Percentiles rank a stretch among this genome's conserved stretches.
Evolutionary conservation across 1,284 basidiomycete species (phyloP).

Genomic region (Sporisorium sorghi): DNA sequence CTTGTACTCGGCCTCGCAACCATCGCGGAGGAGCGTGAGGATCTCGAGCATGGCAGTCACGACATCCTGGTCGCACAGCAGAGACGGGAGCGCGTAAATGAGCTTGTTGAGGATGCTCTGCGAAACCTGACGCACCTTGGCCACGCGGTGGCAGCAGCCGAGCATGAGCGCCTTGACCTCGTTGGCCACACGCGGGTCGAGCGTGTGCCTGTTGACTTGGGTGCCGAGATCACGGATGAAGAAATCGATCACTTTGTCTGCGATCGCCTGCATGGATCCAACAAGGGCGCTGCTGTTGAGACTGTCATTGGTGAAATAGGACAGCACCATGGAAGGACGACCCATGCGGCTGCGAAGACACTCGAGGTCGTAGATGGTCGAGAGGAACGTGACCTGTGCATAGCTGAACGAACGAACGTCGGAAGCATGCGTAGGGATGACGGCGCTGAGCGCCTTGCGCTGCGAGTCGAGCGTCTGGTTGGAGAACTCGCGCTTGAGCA

Average conservation of each 20-base stretch:
- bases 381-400: constrained; percentile 86
- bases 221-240: constrained; percentile 66
- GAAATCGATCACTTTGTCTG: constrained; percentile 78
- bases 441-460: constrained; percentile 62
- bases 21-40: constrained; percentile 85
- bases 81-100: constrained; percentile 90
- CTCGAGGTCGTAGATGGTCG: constrained; percentile 90
- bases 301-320: constrained; percentile 89
- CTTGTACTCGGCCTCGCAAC: constrained; percentile 89
- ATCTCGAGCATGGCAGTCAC: constrained; percentile 84
- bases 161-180: constrained; percentile 84
- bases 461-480: constrained; percentile 57
- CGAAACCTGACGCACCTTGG: constrained; percentile 84
- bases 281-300: constrained; percentile 79
- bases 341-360: constrained; percentile 84
- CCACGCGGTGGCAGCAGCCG: constrained; percentile 83
- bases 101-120: constrained; percentile 85
- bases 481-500: constrained; percentile 75
- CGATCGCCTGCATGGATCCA: constrained; percentile 84
- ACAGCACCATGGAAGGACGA: constrained; percentile 82
- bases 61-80: constrained; percentile 89
- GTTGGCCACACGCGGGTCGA: constrained; percentile 79
- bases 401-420: constrained; percentile 83
- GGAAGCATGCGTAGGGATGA: constrained; percentile 78
- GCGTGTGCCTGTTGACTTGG: constrained; percentile 81